Evolutionary conservation across 2,329 filamentous ascomycete genomes (phyloP).

Genomic region (Cylindrodendrum hubeiense): DNA sequence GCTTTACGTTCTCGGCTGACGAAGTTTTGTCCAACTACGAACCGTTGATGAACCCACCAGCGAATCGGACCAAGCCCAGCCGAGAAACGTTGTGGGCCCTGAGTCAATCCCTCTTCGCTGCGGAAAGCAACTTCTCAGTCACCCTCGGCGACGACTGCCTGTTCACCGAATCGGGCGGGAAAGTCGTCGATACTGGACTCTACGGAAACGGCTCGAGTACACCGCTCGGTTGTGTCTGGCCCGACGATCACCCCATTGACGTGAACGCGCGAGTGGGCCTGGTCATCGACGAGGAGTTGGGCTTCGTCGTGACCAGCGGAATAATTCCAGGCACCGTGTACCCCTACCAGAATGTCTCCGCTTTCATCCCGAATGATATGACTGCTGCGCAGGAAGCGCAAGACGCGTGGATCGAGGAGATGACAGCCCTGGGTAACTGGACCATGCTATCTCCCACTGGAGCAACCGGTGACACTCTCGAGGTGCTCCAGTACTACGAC

Average conservation of each 20-base stretch:
- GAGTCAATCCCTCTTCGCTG: constrained; percentile 19
- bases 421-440: neutral
- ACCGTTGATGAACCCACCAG: constrained; percentile 12
- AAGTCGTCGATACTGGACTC: constrained; percentile 14
- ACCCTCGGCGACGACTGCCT: constrained; percentile 12
- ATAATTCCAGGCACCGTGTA: constrained; percentile 17
- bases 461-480: constrained; percentile 24
- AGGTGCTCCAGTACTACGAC: constrained; percentile 27
- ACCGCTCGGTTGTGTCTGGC: constrained; percentile 18
- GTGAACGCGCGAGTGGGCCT: constrained; percentile 8
- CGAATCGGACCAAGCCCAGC: constrained; percentile 18
- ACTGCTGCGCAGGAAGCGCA: constrained; percentile 15
- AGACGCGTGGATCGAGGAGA: constrained; percentile 14
- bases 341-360: constrained; percentile 19
- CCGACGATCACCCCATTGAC: constrained; percentile 14
- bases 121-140: constrained; percentile 15
- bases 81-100: constrained; percentile 8
- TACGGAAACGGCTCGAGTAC: constrained; percentile 15
- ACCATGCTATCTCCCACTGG: constrained; percentile 14
- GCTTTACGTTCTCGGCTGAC: constrained; percentile 22
- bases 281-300: constrained; percentile 24
- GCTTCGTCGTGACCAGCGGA: constrained; percentile 23
- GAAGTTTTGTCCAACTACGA: constrained; percentile 12
- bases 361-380: constrained; percentile 22
- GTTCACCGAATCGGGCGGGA: constrained; percentile 22